Base-by-base conservation (phyloP, 345 rosid genomes). In the Aquilaria yunnanensis region DNA sequence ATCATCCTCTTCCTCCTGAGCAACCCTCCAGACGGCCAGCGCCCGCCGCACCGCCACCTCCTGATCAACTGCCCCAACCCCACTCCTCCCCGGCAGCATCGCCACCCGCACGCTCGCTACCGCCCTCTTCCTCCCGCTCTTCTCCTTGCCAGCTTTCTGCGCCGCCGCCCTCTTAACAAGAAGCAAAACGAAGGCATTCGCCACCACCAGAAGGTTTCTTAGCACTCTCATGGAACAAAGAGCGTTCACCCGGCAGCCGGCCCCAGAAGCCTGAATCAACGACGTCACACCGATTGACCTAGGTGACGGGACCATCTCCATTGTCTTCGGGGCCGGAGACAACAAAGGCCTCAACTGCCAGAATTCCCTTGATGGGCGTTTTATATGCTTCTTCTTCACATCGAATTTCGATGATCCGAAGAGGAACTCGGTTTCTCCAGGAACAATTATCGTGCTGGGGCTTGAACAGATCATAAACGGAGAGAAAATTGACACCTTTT, bases 231-330 rank as follows among this genome's bases (percentile, higher is more conserved):
- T 66, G 4, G 85, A 86, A 66, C 87, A 82, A 63, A 90, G 75
- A 5, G 85, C 88, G 60, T 74, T 79, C 9, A 88, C 72, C 3
- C 94, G 80, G n/a, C 92, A 93, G 71, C 97, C 88, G 0, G 96
- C 97, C 9, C 96, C 97, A 11, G 97, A 93, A 0, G 97, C 87
- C 10, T 87, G 51, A 57, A 88, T 84, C 74, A 81, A 69, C 57
- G 85, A 60, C 14, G 89, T 30, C 37, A 81, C 56, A 12, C 77
- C 65, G 60, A 57, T 59, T 13, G 46, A n/a, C 69, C 61, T 67
- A 0, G 43, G 43, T 37, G 43, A 37, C 34, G 67, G 59, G 13
- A 73, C 81, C 70, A 77, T 72, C 54, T 72, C 72, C 92, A 81
- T 73, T 51, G 13, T 37, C 43, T 37, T 37, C 43, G 43, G 43